Percentiles rank a stretch among this genome's conserved stretches.
Conservation (phyloP, 208 protist species). For the Blechomonas ayalai region DNA sequence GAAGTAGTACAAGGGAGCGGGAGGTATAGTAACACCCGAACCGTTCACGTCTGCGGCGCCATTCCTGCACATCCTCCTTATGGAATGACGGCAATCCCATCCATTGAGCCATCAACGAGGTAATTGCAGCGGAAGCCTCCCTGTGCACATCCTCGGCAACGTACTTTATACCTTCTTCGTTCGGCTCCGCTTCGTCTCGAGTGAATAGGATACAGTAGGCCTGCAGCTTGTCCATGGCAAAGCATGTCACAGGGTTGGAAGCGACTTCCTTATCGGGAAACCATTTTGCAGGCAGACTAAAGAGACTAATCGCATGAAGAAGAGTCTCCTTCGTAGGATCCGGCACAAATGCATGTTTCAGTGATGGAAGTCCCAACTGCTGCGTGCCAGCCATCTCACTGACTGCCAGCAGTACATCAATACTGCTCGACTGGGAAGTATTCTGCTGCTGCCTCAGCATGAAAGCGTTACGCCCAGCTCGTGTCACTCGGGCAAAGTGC, state of each 20-base stretch:
- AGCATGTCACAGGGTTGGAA: constrained; percentile 20
- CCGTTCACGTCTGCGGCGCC: constrained; percentile 19
- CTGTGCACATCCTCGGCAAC: constrained; percentile 6
- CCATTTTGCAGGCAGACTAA: constrained; percentile 19
- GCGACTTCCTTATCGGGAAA: constrained; percentile 6
- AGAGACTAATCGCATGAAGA: constrained; percentile 48
- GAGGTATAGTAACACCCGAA: constrained; percentile 46
- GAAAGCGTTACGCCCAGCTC: too few species aligned
- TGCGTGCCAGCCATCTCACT: constrained; percentile 19
- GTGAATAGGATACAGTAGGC: constrained; percentile 50
- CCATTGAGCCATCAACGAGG: constrained; percentile 35
- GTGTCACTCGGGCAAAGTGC: too few species aligned
- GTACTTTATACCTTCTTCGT: not conserved
- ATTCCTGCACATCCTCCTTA: constrained; percentile 18
- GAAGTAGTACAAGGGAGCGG: constrained; percentile 35
- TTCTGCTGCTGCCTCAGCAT: too few species aligned
- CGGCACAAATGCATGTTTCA: constrained; percentile 39
- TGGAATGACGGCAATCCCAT: constrained; percentile 37
- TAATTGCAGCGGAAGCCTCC: constrained; percentile 32
- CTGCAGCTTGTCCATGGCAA: constrained; percentile 22
- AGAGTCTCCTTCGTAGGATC: constrained; percentile 37
- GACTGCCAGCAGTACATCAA: constrained; percentile 3
- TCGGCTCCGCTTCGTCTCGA: not conserved
- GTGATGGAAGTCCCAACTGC: constrained; percentile 50
- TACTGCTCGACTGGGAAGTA: too few species aligned